A percentile compares a stretch with the other conserved stretches of the same genome.
Evolutionary conservation across 2,329 filamentous ascomycete species (phyloP).

Genomic region (Fusarium camptoceras): DNA sequence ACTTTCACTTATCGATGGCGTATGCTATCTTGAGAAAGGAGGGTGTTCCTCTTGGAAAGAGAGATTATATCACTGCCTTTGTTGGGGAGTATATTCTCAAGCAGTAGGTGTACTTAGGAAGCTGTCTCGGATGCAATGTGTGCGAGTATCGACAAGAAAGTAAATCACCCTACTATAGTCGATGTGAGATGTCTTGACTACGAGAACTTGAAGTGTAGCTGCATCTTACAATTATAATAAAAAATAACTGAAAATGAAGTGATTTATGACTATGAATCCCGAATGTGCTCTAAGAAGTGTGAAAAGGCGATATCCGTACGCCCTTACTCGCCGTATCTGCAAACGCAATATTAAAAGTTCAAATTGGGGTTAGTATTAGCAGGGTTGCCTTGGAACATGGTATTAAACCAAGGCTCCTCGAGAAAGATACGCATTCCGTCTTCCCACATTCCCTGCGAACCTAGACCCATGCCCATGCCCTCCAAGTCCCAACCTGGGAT

Average conservation of each 20-base stretch:
- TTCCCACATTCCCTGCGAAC: slow-evolving; percentile 47
- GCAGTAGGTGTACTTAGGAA: not conserved
- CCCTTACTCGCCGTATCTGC: not conserved
- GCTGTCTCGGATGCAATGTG: not conserved
- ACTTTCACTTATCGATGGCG: slow-evolving; percentile 68
- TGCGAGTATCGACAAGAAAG: not conserved
- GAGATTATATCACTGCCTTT: slow-evolving; percentile 58
- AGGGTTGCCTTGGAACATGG: slow-evolving; percentile 53
- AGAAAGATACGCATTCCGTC: slow-evolving; percentile 53
- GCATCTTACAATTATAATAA: not conserved
- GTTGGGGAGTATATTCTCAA: slow-evolving; percentile 38
- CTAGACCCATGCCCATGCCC: slow-evolving; percentile 45
- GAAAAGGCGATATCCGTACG: not conserved
- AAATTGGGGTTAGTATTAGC: slow-evolving; percentile 50
- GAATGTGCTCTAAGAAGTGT: not conserved
- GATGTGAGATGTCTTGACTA: not conserved
- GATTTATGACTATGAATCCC: not conserved
- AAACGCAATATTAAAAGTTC: slow-evolving; percentile 45
- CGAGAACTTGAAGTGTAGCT: not conserved
- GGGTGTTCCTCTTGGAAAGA: slow-evolving; percentile 70
- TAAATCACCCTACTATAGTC: not conserved
- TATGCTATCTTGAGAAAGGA: slow-evolving; percentile 69
- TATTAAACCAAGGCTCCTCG: slow-evolving; percentile 56
- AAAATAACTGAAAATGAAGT: not conserved
- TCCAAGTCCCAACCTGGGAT: slow-evolving; percentile 49